Evolutionary conservation across 2,329 filamentous ascomycete species (phyloP), one percentile per base, ranked within the genome.

Genomic region (Alternaria atra): DNA sequence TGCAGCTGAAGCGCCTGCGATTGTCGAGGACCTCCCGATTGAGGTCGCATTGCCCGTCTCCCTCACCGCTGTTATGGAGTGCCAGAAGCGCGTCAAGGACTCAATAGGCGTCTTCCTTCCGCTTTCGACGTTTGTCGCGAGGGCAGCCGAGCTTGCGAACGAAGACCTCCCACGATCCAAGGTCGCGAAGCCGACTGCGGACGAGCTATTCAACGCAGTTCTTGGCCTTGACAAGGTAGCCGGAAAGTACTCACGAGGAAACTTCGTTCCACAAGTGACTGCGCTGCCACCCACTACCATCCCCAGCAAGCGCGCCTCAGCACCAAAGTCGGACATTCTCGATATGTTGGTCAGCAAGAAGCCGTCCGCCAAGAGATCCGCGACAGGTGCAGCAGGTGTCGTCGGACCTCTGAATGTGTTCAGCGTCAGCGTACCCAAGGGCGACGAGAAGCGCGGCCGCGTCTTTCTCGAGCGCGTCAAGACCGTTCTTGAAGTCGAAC

Each of bases 181-280:
- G 61, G 83, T 83, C 62, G 84, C 86, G 46, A 85, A 88, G 74
- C 90, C 90, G 13, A 89, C 91, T 0, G 83, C 90, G 35, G 87
- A 93, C 74, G 93, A 97, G 77, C 87, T 99, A 12, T 98, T 98
- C 81, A 89, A 97, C 76, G 89, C 94, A 71, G 85, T 98, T 13
- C 86, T 99, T 7, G 94, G 94, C 9, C 82, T 93, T 20, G 80
- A 86, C 68, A 81, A 83, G 58, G 83, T 86, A 59, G 59, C 63
- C 10, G 71, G 64, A 34, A 83, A 78, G 32, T 80, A 78, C 29
- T 84, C 75, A 77, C 87, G 77, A 81, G 93, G 82, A 66, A 84
- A 82, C 85, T 97, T 86, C 77, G 87, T 86, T 9, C 93, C 94
- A 2, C 88, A 93, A 73, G 87, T 97, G 69, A 85, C 84, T 50